These are phyloP conservation scores for Brettanomyces anomalus DNA, from an alignment of 805 yeast species.

Conservation along the genomic window DNA sequence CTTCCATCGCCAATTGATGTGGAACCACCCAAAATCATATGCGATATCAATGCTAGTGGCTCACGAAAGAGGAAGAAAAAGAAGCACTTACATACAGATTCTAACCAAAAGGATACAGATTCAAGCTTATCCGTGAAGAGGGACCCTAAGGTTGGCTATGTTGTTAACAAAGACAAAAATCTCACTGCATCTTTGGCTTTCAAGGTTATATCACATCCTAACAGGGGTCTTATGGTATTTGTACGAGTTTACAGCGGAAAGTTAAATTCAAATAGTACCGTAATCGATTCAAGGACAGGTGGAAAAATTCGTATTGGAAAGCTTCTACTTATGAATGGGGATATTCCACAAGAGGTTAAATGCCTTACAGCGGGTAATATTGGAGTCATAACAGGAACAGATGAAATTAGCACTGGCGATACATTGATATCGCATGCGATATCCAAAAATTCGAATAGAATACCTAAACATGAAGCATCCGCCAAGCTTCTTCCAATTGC, in stretches of 20 bases:
- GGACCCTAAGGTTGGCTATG: slow-evolving; percentile 37
- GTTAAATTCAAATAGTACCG: slow-evolving; percentile 50
- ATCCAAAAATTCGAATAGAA: slow-evolving; percentile 30
- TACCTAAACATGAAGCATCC: slow-evolving; percentile 29
- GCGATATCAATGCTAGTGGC: slow-evolving; percentile 2
- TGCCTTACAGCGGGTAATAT: slow-evolving; percentile 69
- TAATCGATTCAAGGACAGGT: slow-evolving; percentile 64
- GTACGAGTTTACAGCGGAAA: slow-evolving; percentile 84
- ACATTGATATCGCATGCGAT: slow-evolving; percentile 61
- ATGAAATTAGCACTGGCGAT: slow-evolving; percentile 81
- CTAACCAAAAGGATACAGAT: slow-evolving; percentile 7
- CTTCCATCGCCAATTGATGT: slow-evolving; percentile 77
- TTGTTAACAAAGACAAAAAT: slow-evolving; percentile 48
- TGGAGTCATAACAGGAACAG: slow-evolving; percentile 78
- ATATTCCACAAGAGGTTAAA: slow-evolving; percentile 64
- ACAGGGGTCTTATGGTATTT: slow-evolving; percentile 74
- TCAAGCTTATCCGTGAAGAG: slow-evolving; percentile 25
- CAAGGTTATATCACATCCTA: slow-evolving; percentile 81
- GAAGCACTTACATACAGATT: slow-evolving; percentile 11
- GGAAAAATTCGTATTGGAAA: slow-evolving; percentile 57
- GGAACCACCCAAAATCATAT: slow-evolving; percentile 42
- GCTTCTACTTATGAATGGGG: slow-evolving; percentile 81
- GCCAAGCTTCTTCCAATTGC: slow-evolving; percentile 64
- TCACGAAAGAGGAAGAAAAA: slow-evolving; percentile 15
- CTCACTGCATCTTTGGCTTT: slow-evolving; percentile 78